phyloP scores from a whole-genome alignment of 139 green algal species.

The Coelastrella sp. region DNA sequence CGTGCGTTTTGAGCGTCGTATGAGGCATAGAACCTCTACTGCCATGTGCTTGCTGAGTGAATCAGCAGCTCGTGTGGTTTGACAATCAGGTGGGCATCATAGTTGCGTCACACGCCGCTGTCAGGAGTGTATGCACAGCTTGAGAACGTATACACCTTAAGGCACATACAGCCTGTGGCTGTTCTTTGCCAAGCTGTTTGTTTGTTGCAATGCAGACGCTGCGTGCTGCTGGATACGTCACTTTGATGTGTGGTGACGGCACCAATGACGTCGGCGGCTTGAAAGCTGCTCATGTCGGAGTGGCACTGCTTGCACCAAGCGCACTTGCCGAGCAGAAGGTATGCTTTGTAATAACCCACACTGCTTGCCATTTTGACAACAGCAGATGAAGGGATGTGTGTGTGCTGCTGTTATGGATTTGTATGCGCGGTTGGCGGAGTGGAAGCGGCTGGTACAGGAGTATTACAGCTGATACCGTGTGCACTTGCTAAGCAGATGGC shows the following conservation, averaged over 20 bases:
- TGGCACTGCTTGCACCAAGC: slow-evolving; percentile 80
- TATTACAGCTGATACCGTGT: too few relatives aligned
- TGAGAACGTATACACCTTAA: too few relatives aligned
- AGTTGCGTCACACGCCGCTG: too few relatives aligned
- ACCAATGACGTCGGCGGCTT: slow-evolving; percentile 99
- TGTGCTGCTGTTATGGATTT: neutral
- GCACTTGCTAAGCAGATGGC: too few relatives aligned
- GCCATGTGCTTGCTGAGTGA: too few relatives aligned
- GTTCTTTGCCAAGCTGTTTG: neutral
- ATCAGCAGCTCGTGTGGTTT: too few relatives aligned
- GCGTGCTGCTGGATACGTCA: slow-evolving; percentile 69
- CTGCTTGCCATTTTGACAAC: neutral
- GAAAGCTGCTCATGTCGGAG: slow-evolving; percentile 92
- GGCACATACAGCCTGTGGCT: too few relatives aligned
- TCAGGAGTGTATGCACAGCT: too few relatives aligned
- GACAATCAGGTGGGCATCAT: too few relatives aligned
- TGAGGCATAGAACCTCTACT: too few relatives aligned
- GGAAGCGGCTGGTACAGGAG: too few relatives aligned
- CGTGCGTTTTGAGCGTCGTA: neutral
- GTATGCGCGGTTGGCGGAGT: too few relatives aligned
- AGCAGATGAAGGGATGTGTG: neutral
- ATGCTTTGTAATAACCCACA: neutral
- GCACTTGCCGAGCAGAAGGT: slow-evolving; percentile 53
- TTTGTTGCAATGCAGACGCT: slow-evolving; percentile 65
- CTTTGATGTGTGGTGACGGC: slow-evolving; percentile 98